These are phyloP conservation scores for Trichocomaceae sp. DNA, from an alignment of 2,329 filamentous ascomycete genomes.

Conservation along the genomic window DNA sequence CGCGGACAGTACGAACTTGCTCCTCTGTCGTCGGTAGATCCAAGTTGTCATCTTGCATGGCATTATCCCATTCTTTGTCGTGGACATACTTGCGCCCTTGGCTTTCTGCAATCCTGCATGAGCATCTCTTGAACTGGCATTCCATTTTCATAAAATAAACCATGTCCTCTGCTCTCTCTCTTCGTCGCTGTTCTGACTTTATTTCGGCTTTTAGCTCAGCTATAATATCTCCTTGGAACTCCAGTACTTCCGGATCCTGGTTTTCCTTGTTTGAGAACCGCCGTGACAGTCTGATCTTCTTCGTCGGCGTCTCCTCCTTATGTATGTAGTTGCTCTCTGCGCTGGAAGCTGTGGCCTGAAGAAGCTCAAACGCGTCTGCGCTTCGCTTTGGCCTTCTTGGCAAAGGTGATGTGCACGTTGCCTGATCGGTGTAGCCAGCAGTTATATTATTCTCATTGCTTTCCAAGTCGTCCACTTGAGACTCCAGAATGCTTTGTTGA, in stretches of 20 bases:
- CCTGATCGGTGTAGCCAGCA: constrained; percentile 26
- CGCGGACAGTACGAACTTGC: constrained; percentile 1
- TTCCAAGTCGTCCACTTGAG: constrained; percentile 26
- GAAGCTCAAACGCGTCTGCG: constrained; percentile 23
- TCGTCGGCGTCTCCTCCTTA: constrained; percentile 27
- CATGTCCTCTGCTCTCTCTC: constrained; percentile 51
- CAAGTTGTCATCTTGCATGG: constrained; percentile 3
- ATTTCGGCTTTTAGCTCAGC: constrained; percentile 45
- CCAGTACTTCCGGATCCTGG: constrained; percentile 18
- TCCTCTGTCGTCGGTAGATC: constrained; percentile 2
- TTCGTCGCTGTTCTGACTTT: constrained; percentile 43
- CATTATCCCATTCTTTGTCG: constrained; percentile 28
- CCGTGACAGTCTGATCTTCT: constrained; percentile 29
- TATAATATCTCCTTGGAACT: constrained; percentile 39
- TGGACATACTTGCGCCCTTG: constrained; percentile 36
- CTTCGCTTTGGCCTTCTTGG: constrained; percentile 31
- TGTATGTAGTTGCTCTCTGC: constrained; percentile 8
- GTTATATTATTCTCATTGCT: constrained; percentile 13
- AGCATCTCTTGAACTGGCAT: constrained; percentile 44
- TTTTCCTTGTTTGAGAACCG: constrained; percentile 22
- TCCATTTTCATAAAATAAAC: constrained; percentile 46
- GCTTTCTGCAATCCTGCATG: constrained; percentile 41
- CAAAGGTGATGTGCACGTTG: constrained; percentile 24
- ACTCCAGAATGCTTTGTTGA: constrained; percentile 28
- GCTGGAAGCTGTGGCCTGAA: constrained; percentile 16